Base-by-base conservation (phyloP, 257 asterid species). In the Scutellaria galericulata region DNA sequence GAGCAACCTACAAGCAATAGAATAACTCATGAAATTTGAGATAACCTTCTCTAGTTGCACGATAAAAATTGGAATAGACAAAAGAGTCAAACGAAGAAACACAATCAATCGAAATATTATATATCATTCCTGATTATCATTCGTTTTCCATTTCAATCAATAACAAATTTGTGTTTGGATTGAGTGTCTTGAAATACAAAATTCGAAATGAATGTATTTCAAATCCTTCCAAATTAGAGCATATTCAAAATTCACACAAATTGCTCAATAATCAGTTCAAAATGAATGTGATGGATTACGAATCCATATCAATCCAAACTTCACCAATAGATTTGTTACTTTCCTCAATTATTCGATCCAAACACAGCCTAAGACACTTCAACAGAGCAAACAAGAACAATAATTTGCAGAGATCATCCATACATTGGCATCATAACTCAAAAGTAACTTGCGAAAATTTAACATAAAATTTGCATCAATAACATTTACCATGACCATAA, bases 391-490 rank as follows among this genome's bases (percentile, higher is more conserved):
- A 3, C 47, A 39, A 64, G 48, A 55, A 46, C 18, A 41, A 50
- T 14, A 24, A 4, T 45, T 42, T 7, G 48, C 75, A 66, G 12
- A 47, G 39, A 63, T 5, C 6, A 35, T 55, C 72, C 37, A 39
- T 35, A 57, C 58, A 68, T 69, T 37, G 39, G 52, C 70, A 70
- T 13, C 75, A 31, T 44, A 69, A 42, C 44, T 51, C 68, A 11
- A 4, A 40, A 39, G 59, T 42, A 52, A 42, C 65, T 53, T 14
- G 44, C 44, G 40, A 7, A 15, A 51, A 46, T 41, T 35, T 35
- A 52, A 20, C 22, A 18, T 10, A n/a, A 24, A 24, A 24, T 24
- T 24, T 42, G 24, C 10, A 77, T 44, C 8, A 41, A 3, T 11
- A 58, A 24, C 35, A 27, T 27, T 31, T 31, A 31, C 4, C 37